A percentile compares a stretch with the other conserved stretches of the same genome.
These are phyloP conservation scores for Aureobasidium sp. DNA, from an alignment of 2,329 filamentous ascomycete genomes.

Conservation along the genomic window DNA sequence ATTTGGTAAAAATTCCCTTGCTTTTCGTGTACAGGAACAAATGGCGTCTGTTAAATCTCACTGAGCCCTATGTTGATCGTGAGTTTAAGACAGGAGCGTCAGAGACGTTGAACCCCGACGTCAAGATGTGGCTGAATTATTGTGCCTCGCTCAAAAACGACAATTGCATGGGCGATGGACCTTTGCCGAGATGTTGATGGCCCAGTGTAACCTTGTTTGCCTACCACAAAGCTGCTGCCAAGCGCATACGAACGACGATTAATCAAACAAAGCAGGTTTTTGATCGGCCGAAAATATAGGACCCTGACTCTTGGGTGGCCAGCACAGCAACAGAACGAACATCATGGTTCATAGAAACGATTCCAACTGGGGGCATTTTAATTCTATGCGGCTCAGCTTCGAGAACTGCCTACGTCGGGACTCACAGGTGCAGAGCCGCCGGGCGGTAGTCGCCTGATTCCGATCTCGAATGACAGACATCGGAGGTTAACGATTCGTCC, in stretches of 20 bases:
- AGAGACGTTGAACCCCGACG: neutral
- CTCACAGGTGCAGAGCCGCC: slow-evolving; percentile 11
- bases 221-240: neutral
- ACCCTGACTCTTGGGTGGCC: too few species aligned
- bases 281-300: too few species aligned
- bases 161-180: too few species aligned
- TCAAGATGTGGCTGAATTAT: neutral
- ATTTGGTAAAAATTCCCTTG: too few species aligned
- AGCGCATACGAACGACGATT: neutral
- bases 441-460: slow-evolving; percentile 1
- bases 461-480: neutral
- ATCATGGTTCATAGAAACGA: too few species aligned
- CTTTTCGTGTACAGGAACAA: too few species aligned
- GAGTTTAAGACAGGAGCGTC: neutral
- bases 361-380: too few species aligned
- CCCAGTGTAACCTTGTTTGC: neutral
- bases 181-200: too few species aligned
- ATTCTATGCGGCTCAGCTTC: too few species aligned
- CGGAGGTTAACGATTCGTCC: neutral
- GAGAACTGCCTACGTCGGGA: too few species aligned
- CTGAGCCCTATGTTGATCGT: neutral
- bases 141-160: neutral
- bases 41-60: too few species aligned
- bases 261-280: neutral
- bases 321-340: too few species aligned